Percentiles rank a stretch among this genome's conserved stretches.
phyloP scores from a whole-genome alignment of 78 protist genomes.

The Goniomonas avonlea region DNA sequence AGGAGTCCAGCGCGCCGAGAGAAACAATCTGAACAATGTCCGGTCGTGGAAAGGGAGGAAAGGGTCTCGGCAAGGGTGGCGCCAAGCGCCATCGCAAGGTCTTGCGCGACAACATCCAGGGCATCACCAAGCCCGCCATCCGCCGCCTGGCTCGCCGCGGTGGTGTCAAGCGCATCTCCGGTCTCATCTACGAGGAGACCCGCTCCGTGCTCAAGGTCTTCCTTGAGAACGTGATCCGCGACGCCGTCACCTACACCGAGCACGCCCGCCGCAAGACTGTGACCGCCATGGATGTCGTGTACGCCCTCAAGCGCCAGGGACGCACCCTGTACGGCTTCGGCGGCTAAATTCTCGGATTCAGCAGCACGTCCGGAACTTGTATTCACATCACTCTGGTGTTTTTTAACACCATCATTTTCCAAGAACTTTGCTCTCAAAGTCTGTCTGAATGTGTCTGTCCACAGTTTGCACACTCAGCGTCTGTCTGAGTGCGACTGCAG shows the following conservation, averaged over 20 bases:
- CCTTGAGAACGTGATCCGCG: conserved; percentile 81
- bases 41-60: conserved; percentile 90
- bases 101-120: conserved; percentile 83
- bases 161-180: conserved; percentile 91
- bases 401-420: too few species aligned
- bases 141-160: conserved; percentile 90
- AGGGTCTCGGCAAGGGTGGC: conserved; percentile 93
- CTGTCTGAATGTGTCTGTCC: too few species aligned
- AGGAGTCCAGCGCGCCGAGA: too few species aligned
- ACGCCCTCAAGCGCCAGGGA: conserved; percentile 91
- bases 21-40: too few species aligned
- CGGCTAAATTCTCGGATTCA: conserved; percentile 11
- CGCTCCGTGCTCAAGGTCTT: conserved; percentile 79
- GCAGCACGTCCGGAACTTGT: too few species aligned
- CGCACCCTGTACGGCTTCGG: conserved; percentile 92
- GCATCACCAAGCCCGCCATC: conserved; percentile 93
- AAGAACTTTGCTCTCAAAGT: too few species aligned
- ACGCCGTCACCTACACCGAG: conserved; percentile 91
- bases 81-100: conserved; percentile 90
- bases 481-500: too few species aligned
- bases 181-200: conserved; percentile 92
- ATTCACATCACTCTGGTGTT: too few species aligned
- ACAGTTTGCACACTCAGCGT: too few species aligned
- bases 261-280: conserved; percentile 91
- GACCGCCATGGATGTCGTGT: conserved; percentile 91